Evolutionary conservation across 495 filamentous ascomycete species (phyloP).

Genomic region (Penicillium paxilli): DNA sequence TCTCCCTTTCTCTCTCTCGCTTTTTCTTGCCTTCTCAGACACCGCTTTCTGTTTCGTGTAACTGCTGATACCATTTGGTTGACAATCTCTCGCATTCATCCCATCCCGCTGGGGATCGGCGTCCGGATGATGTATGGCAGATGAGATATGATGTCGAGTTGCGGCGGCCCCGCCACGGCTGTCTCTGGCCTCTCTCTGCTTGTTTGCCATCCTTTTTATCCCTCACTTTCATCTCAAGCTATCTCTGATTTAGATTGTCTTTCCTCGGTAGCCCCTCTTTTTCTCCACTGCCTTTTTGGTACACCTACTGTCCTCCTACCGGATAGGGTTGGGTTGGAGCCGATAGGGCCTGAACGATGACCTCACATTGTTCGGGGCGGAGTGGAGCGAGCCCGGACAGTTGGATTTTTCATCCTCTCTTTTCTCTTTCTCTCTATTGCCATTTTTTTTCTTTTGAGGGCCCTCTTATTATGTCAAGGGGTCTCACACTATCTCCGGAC

Average conservation of each 20-base stretch:
- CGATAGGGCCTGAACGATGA: not conserved
- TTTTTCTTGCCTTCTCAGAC: not conserved
- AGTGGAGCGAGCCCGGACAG: not conserved
- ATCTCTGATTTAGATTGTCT: not conserved
- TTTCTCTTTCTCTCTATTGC: slow-evolving; percentile 6
- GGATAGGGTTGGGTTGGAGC: not conserved
- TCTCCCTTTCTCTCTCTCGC: not conserved
- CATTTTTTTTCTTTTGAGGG: not conserved
- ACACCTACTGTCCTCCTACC: not conserved
- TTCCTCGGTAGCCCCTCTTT: not conserved
- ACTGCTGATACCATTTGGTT: not conserved
- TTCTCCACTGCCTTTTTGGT: not conserved
- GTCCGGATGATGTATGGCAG: not conserved
- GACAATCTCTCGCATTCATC: too few species aligned
- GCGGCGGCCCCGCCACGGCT: not conserved
- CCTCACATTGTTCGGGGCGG: slow-evolving; percentile 2
- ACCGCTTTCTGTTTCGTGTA: too few species aligned
- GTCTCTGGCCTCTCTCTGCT: too few species aligned
- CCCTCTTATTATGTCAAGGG: not conserved
- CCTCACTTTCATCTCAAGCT: not conserved
- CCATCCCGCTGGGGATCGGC: not conserved
- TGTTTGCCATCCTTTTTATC: not conserved
- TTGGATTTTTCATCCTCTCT: slow-evolving; percentile 1
- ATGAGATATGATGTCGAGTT: not conserved
- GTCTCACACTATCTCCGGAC: not conserved